Conservation (phyloP, 2,329 filamentous ascomycete genomes). For the Rhinocladiella mackenziei region DNA sequence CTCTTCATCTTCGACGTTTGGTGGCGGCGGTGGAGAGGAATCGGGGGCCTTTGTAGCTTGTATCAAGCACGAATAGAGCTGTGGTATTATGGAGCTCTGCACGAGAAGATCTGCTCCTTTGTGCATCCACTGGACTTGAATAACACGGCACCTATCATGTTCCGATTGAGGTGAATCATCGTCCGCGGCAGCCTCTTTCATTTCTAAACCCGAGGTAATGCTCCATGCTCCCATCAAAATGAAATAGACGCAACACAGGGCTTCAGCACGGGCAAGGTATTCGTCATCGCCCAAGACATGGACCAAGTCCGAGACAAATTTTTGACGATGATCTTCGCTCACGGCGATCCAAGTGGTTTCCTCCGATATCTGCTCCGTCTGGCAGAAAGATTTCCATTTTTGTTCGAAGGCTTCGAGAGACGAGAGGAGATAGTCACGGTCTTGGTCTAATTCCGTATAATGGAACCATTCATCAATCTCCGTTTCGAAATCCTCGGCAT, state of each 20-base stretch:
- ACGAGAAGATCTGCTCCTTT: constrained; percentile 39
- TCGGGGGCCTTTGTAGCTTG: constrained; percentile 38
- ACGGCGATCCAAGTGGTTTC: constrained; percentile 63
- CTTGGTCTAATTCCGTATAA: constrained; percentile 68
- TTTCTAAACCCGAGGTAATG: constrained; percentile 55
- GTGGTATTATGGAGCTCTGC: constrained; percentile 36
- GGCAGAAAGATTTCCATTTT: constrained; percentile 62
- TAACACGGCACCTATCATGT: constrained; percentile 46
- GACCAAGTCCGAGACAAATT: constrained; percentile 40
- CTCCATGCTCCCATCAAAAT: constrained; percentile 67
- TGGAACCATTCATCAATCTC: constrained; percentile 98
- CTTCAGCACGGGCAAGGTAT: constrained; percentile 42
- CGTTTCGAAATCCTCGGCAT: constrained; percentile 70
- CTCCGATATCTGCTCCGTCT: constrained; percentile 39
- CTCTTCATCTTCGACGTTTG: constrained; percentile 11
- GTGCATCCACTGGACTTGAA: constrained; percentile 48
- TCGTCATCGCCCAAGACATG: constrained; percentile 39
- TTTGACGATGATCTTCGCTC: constrained; percentile 48
- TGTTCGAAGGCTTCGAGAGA: constrained; percentile 73
- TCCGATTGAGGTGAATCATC: constrained; percentile 36
- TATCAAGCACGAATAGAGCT: constrained; percentile 38
- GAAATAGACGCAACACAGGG: constrained; percentile 47
- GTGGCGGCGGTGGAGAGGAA: constrained; percentile 3
- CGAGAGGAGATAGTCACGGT: constrained; percentile 72
- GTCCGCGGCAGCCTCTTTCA: constrained; percentile 4